Conservation (phyloP, 805 yeast genomes). For the Limtongia smithiae region DNA sequence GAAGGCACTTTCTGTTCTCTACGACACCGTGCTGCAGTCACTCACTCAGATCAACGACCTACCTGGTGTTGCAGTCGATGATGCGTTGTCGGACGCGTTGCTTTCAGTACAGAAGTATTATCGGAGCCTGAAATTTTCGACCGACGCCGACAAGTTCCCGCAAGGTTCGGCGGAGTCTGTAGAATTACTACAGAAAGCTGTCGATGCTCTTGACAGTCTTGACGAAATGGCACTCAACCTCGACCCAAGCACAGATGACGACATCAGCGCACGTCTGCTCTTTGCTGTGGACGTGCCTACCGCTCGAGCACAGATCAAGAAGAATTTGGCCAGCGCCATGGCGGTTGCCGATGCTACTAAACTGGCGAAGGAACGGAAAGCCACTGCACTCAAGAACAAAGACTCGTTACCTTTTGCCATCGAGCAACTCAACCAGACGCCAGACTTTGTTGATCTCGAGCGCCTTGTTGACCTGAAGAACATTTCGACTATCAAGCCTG, state of each 20-base stretch:
- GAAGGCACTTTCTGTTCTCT: constrained; percentile 45
- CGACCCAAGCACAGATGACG: constrained; percentile 11
- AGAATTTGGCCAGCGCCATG: constrained; percentile 10
- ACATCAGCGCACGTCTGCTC: constrained; percentile 6
- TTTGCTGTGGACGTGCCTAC: constrained; percentile 17
- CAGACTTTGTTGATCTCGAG: constrained; percentile 34
- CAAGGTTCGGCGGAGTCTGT: constrained; percentile 22
- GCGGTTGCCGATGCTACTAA: constrained; percentile 6
- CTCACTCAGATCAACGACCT: constrained; percentile 63
- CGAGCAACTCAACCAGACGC: constrained; percentile 46
- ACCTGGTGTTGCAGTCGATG: constrained; percentile 91
- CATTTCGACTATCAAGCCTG: constrained; percentile 47
- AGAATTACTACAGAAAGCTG: constrained; percentile 24
- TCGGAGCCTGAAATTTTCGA: constrained; percentile 32
- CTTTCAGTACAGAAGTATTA: constrained; percentile 49
- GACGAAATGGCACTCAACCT: constrained; percentile 20
- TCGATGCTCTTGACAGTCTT: constrained; percentile 12
- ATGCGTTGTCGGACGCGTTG: constrained; percentile 56
- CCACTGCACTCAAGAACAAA: constrained; percentile 2
- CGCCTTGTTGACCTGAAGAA: constrained; percentile 36
- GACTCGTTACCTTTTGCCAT: constrained; percentile 37
- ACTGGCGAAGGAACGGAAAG: not conserved
- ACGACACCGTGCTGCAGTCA: constrained; percentile 51
- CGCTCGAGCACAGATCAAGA: constrained; percentile 17
- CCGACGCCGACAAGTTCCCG: constrained; percentile 14